These are phyloP conservation scores for Beauveria sp. DNA, from an alignment of 2,329 filamentous ascomycete genomes.

Conservation along the genomic window DNA sequence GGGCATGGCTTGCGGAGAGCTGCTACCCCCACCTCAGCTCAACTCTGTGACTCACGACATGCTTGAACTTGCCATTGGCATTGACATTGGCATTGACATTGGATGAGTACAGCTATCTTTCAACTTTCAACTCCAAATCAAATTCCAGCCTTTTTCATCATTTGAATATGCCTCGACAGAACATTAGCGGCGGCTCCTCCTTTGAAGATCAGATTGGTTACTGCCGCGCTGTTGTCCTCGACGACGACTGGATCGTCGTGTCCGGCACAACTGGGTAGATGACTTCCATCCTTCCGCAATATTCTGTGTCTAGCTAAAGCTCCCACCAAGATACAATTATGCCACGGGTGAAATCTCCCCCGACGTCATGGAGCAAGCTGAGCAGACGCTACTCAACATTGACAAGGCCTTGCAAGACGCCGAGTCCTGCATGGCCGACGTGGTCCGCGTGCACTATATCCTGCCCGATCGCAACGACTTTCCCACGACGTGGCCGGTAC, in stretches of 20 bases:
- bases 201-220: constrained; percentile 49
- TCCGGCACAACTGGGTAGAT: constrained; percentile 47
- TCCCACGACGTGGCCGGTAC: constrained; percentile 39
- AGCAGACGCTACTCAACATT: constrained; percentile 43
- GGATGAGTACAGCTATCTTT: background rate
- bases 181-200: constrained; percentile 41
- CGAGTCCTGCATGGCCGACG: constrained; percentile 34
- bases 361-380: constrained; percentile 39
- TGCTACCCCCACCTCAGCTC: constrained; percentile 5
- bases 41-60: background rate
- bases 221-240: constrained; percentile 44
- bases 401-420: constrained; percentile 36
- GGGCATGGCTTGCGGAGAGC: background rate
- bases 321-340: constrained; percentile 39
- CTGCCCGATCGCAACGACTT: constrained; percentile 41
- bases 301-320: background rate
- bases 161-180: constrained; percentile 25
- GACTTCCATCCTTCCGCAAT: background rate
- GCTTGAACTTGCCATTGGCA: background rate
- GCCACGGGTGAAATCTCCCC: constrained; percentile 36
- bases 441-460: constrained; percentile 46
- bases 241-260: constrained; percentile 41
- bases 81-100: background rate
- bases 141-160: background rate
- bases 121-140: background rate